Conservation (phyloP, 2,329 filamentous ascomycete species). For the Xylaria sp. region DNA sequence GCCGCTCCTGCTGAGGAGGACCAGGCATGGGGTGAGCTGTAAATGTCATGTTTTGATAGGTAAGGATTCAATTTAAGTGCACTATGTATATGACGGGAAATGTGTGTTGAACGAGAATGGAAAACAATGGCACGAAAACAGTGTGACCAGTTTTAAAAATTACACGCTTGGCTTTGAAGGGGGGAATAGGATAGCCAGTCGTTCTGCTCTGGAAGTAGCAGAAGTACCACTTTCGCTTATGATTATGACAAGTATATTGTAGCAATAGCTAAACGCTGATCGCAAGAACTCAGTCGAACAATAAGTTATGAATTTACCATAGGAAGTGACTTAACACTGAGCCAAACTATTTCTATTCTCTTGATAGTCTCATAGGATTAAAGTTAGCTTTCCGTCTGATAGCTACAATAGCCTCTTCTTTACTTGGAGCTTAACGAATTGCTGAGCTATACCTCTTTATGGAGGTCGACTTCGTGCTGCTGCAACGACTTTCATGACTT, state of each 20-base stretch:
- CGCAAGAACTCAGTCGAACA: not conserved
- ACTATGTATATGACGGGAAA: not conserved
- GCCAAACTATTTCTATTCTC: no score
- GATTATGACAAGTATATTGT: not conserved
- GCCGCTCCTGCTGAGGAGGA: constrained; percentile 16
- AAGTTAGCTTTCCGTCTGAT: not conserved
- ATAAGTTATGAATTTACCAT: no score
- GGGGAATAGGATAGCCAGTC: not conserved
- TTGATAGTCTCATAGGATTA: no score
- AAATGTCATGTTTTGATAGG: not conserved
- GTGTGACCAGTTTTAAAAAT: not conserved
- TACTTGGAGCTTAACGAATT: not conserved
- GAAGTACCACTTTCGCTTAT: constrained; percentile 13
- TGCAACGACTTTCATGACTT: not conserved
- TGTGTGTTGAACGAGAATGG: not conserved
- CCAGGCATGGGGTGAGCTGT: constrained; percentile 40
- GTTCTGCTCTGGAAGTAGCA: not conserved
- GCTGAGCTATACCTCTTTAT: not conserved
- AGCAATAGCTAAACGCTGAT: not conserved
- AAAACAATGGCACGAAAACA: constrained; percentile 4
- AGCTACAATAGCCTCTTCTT: not conserved
- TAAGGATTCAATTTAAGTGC: not conserved
- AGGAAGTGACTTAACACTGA: no score
- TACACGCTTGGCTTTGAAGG: not conserved
- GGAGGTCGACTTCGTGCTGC: not conserved